Base-by-base conservation (phyloP, 495 filamentous ascomycete genomes). In the Xylaria curta region DNA sequence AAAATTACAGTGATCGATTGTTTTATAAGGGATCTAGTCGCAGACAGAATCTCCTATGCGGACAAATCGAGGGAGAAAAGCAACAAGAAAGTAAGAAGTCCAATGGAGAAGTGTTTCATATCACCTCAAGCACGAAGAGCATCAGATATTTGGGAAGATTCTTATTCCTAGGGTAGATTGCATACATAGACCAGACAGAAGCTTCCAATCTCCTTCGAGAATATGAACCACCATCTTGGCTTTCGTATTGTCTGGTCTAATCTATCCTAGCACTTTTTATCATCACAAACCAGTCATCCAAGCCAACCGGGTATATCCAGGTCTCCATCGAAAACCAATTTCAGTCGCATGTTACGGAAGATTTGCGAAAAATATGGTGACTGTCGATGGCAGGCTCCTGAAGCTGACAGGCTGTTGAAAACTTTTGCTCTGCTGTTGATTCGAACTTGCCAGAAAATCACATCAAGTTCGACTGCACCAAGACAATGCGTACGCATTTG, bases 201-300 rank as follows among this genome's bases (percentile, higher is more conserved):
- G 63, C 26, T 19, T 47, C 26, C 24, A 66, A n/a, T 6, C 49
- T n/a, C 49, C 28, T 36, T 6, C 7, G 1, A 54, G 9, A 40
- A 67, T 8, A 28, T 1, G 19, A 49, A n/a, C 21, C 7, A 5
- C 36, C 28, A 28, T 44, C 21, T 19, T 51, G 0, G n/a, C 46
- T 26, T 56, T n/a, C 36, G n/a, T 12, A 67, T 56, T 28, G 13
- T 56, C 47, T 36, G 21, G 36, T 51, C n/a, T 13, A 44, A 67
- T 44, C 47, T 56, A 66, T 67, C 49, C 33, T 67, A 28, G 65
- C 31, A 21, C 9, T 42, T 28, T 24, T 42, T 19, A 15, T 47
- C 28, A 38, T 36, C 19, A 56, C 49, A 67, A 54, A 31, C 49
- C 3, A 56, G 15, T 24, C 65, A 67, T 56, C 49, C 65, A 67